These are phyloP conservation scores for Globisporangium parvum DNA, from an alignment of 352 stramenopile species.

Conservation along the genomic window DNA sequence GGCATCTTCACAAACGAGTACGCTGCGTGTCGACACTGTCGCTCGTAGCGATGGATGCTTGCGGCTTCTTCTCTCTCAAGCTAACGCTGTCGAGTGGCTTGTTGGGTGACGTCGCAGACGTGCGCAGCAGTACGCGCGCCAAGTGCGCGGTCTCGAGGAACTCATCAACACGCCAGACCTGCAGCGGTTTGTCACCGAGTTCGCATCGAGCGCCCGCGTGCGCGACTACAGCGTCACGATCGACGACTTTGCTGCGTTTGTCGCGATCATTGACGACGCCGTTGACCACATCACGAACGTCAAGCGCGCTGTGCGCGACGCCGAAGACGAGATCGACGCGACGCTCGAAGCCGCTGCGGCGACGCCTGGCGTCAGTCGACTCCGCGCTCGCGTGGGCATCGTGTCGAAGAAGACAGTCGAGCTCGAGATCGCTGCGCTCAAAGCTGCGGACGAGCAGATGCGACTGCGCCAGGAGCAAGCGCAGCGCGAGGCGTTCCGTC, in stretches of 20 bases:
- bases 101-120: constrained; percentile 9
- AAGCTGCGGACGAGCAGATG: constrained; percentile 32
- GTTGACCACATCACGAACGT: constrained; percentile 38
- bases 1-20: constrained; percentile 54
- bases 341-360: constrained; percentile 20
- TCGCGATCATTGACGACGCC: constrained; percentile 51
- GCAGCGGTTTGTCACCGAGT: constrained; percentile 57
- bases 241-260: constrained; percentile 45
- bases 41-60: too few species aligned
- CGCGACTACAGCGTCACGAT: constrained; percentile 22
- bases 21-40: constrained; percentile 9
- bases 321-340: constrained; percentile 51
- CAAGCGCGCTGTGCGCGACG: constrained; percentile 40
- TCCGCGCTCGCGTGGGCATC: constrained; percentile 34
- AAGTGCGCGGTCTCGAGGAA: constrained; percentile 39
- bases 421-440: constrained; percentile 39
- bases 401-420: constrained; percentile 50
- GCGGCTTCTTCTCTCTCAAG: background rate
- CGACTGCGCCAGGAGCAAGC: constrained; percentile 19
- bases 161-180: constrained; percentile 34
- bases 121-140: constrained; percentile 31
- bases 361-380: constrained; percentile 21
- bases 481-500: constrained; percentile 13
- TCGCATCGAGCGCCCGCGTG: constrained; percentile 23
- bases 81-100: too few species aligned